phyloP scores from a whole-genome alignment of 208 protist species.

The Trypanosoma conorhini region DNA sequence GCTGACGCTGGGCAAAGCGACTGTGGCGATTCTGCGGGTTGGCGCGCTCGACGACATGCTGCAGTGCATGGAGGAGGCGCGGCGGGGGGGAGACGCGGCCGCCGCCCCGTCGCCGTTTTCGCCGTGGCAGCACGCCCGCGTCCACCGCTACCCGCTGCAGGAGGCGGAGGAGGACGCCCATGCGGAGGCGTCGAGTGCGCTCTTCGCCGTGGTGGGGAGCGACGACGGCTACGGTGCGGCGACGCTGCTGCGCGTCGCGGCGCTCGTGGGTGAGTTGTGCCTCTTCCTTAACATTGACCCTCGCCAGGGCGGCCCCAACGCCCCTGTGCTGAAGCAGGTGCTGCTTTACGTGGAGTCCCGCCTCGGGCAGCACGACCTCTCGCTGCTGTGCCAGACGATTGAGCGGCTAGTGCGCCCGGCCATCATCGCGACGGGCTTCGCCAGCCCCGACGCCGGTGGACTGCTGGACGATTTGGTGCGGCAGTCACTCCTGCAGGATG shows the following conservation, averaged over 20 bases:
- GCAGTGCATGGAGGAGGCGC: neutral
- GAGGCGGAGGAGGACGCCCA: neutral
- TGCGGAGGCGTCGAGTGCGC: neutral
- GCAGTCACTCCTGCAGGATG: slow-evolving; percentile 7
- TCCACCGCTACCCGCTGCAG: slow-evolving; percentile 7
- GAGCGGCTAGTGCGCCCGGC: slow-evolving; percentile 14
- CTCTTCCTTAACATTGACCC: slow-evolving; percentile 26
- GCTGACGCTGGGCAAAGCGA: slow-evolving; percentile 8
- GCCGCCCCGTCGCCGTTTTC: slow-evolving; percentile 12
- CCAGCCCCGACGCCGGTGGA: neutral
- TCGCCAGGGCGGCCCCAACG: slow-evolving; percentile 10
- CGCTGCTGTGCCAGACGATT: slow-evolving; percentile 14
- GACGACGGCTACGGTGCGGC: slow-evolving; percentile 18
- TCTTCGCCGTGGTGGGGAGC: slow-evolving; percentile 18
- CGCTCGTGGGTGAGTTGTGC: slow-evolving; percentile 19
- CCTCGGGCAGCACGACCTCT: slow-evolving; percentile 7
- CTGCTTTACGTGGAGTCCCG: slow-evolving; percentile 15
- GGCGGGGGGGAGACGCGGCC: neutral
- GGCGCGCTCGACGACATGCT: slow-evolving; percentile 20
- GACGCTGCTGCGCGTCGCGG: slow-evolving; percentile 22
- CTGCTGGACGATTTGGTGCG: slow-evolving; percentile 17
- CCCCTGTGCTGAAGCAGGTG: slow-evolving; percentile 9
- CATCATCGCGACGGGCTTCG: slow-evolving; percentile 21
- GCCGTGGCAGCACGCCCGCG: neutral
- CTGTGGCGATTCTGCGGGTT: slow-evolving; percentile 18